Base-by-base conservation (phyloP, 1,284 basidiomycete species). In the Pseudozyma sp. region DNA sequence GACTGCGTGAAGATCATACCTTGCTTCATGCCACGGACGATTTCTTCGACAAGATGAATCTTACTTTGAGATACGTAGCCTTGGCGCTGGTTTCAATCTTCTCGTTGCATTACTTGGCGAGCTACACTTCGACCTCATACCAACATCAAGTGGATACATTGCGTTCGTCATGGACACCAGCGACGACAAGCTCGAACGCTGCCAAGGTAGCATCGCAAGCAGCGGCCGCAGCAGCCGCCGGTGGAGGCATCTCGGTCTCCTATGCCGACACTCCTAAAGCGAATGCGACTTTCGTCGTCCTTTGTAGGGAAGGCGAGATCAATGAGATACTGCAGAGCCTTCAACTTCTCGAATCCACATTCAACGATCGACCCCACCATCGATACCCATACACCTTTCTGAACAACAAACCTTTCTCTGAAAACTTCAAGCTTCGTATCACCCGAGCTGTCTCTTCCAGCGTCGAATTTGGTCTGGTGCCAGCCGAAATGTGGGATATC, bases 401-500 rank as follows among this genome's bases (percentile, higher is more conserved):
- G 34, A 86, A 86, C 72, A 80, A 86, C 45, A 53, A 82, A 45
- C 81, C 82, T 0, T 86, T 87, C 68, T 66, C 83, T 2, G 82
- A 85, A 0, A 81, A 81, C 38, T 87, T 87, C 81, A 86, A 85
- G 67, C 54, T 70, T 35, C 78, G 77, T 31, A 77, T 83, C 35
- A 53, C 63, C 6, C 55, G 77, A 19, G 77, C 86, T 62, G 79
- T 84, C 3, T 79, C 81, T 9, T 78, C 81, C 36, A 77, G 74
- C 45, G 64, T 74, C 18, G 72, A 79, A 19, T 97, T 95, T 83
- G 95, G 94, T 9, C 86, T 92, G 45, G 94, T 98, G 75, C 90
- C 92, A 1, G 86, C 86, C 10, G 90, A 93, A 4, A 88, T 95
- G 70, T 97, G 95, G 95, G 86, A 88, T 70, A 94, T 94, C 83